A percentile compares a stretch with the other conserved stretches of the same genome.
phyloP scores from a whole-genome alignment of 768 basidiomycete species.

The Trametes sanguinea region DNA sequence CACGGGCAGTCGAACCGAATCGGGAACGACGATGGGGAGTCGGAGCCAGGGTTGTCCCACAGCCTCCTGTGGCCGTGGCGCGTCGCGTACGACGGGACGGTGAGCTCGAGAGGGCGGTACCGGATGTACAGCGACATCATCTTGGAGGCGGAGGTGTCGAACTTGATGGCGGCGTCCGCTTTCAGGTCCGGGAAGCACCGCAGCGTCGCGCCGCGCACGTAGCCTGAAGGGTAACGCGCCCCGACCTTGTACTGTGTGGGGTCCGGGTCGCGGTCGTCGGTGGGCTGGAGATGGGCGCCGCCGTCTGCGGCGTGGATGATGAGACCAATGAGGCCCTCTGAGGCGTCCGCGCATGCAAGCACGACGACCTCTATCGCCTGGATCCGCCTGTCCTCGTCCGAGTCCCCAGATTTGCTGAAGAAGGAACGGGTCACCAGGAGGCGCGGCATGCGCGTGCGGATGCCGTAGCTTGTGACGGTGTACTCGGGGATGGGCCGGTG shows the following conservation, averaged over 20 bases:
- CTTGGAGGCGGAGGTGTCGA: background rate
- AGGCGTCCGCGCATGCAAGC: conserved; percentile 1
- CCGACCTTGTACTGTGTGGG: conserved; percentile 1
- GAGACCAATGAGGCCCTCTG: background rate
- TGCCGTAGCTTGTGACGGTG: conserved; percentile 9
- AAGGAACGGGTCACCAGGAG: background rate
- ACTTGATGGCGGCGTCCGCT: background rate
- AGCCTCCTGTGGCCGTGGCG: background rate
- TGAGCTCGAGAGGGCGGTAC: conserved; percentile 7
- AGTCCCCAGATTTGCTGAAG: background rate
- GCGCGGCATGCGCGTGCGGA: background rate
- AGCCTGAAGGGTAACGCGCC: background rate
- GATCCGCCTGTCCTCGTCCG: background rate
- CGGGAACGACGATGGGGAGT: background rate
- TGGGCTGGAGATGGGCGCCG: background rate
- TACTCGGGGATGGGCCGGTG: background rate
- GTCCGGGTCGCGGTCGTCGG: background rate
- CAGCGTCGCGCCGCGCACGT: conserved; percentile 5
- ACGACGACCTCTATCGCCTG: background rate
- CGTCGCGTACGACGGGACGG: conserved; percentile 1
- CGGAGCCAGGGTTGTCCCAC: background rate
- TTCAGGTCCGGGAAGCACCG: background rate
- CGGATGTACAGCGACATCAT: conserved; percentile 1
- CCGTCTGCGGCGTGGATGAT: background rate
- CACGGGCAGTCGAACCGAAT: background rate